A percentile compares a stretch with the other conserved stretches of the same genome.
phyloP scores from a whole-genome alignment of 441 rosid genomes.

The Populus hybrid region DNA sequence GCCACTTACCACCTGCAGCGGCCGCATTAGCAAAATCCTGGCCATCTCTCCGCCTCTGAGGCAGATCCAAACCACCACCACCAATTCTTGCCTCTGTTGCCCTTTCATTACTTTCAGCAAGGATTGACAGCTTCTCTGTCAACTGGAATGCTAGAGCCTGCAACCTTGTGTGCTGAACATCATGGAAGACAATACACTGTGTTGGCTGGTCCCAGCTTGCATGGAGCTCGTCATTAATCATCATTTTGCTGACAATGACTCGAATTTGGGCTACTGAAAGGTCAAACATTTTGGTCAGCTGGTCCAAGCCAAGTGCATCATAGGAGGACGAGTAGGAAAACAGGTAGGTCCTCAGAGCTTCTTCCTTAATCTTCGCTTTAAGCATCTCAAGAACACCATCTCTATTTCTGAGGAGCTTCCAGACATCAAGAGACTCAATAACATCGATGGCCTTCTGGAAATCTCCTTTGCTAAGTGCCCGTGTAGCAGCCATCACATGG shows the following conservation, averaged over 20 bases:
- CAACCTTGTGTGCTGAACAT: conserved; percentile 59
- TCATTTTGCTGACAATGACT: conserved; percentile 67
- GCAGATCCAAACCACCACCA: conserved; percentile 61
- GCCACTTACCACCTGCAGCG: conserved; percentile 67
- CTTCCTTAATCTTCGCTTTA: conserved; percentile 68
- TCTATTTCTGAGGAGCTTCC: conserved; percentile 56
- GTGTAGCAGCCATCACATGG: conserved; percentile 73
- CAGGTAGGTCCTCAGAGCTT: conserved; percentile 65
- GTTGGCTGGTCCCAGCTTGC: conserved; percentile 94
- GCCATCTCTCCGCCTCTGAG: conserved; percentile 58
- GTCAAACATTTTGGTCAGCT: conserved; percentile 64
- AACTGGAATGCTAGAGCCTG: conserved; percentile 80
- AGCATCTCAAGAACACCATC: conserved; percentile 58
- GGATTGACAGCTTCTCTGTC: conserved; percentile 53
- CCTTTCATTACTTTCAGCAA: conserved; percentile 69
- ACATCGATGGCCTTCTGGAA: conserved; percentile 52
- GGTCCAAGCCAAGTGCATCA: conserved; percentile 54
- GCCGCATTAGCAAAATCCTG: conserved; percentile 54
- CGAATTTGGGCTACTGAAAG: conserved; percentile 48
- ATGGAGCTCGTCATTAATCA: conserved; percentile 68
- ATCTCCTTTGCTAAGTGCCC: conserved; percentile 67
- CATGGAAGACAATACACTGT: conserved; percentile 61
- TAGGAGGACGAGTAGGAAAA: conserved; percentile 53
- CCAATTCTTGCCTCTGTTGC: conserved; percentile 67
- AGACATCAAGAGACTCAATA: conserved; percentile 58